phyloP scores from a whole-genome alignment of 352 stramenopile species.

The Globisporangium barbulae region DNA sequence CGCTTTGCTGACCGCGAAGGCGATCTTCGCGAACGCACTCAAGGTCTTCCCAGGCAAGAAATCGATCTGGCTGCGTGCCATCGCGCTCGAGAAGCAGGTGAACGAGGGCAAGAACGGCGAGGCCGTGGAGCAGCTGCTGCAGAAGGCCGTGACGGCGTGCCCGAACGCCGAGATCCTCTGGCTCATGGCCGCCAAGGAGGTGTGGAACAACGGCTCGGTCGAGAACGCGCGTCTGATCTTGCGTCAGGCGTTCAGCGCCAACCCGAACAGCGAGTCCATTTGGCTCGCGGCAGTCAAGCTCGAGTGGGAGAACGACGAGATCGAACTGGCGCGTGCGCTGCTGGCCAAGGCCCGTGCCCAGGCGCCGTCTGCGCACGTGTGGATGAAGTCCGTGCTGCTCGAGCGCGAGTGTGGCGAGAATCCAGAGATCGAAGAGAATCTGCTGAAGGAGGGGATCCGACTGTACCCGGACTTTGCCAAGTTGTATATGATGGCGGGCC shows the following conservation, averaged over 20 bases:
- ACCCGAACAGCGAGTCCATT: conserved; percentile 95
- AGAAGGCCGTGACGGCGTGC: conserved; percentile 92
- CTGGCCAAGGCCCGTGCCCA: conserved; percentile 73
- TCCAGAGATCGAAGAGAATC: conserved; percentile 61
- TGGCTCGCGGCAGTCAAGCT: conserved; percentile 98
- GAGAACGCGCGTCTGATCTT: conserved; percentile 93
- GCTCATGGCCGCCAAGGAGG: conserved; percentile 98
- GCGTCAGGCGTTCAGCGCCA: conserved; percentile 94
- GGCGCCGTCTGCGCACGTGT: conserved; percentile 91
- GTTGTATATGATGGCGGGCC: conserved; percentile 98
- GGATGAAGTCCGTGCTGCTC: conserved; percentile 98
- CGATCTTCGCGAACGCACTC: conserved; percentile 93
- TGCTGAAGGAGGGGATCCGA: conserved; percentile 90
- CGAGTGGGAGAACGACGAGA: conserved; percentile 98
- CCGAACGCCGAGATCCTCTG: conserved; percentile 96
- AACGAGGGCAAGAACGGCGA: conserved; percentile 78
- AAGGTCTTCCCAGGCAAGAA: conserved; percentile 90
- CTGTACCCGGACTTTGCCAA: conserved; percentile 93
- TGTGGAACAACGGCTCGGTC: conserved; percentile 94
- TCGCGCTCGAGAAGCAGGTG: conserved; percentile 96
- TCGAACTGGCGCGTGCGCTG: conserved; percentile 88
- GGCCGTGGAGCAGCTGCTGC: conserved; percentile 84
- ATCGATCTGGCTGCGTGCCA: conserved; percentile 94
- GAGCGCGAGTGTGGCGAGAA: conserved; percentile 87
- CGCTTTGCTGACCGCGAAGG: conserved; percentile 90